Conservation (phyloP, 1,284 basidiomycete genomes). For the Inonotus hispidus region DNA sequence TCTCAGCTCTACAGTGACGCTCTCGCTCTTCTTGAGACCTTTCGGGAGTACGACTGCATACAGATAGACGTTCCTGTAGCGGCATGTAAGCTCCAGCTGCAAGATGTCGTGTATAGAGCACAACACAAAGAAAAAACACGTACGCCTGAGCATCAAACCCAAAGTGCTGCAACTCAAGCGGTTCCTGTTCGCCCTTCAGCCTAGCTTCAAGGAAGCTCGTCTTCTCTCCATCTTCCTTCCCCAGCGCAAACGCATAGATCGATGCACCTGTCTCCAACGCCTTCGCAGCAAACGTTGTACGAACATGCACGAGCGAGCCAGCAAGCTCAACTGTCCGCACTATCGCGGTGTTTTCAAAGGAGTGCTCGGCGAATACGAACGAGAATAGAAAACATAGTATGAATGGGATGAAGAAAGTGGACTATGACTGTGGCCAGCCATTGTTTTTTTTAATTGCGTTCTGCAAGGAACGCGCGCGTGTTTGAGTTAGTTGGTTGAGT, state of each 20-base stretch:
- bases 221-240: conserved; percentile 53
- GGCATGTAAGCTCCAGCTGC: neutral
- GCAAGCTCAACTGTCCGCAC: conserved; percentile 85
- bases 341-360: conserved; percentile 83
- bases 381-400: conserved; percentile 23
- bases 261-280: conserved; percentile 57
- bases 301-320: conserved; percentile 79
- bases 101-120: conserved; percentile 9
- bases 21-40: conserved; percentile 46
- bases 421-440: conserved; percentile 30
- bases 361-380: conserved; percentile 35
- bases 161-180: conserved; percentile 51
- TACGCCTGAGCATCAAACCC: conserved; percentile 47
- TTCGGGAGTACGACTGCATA: conserved; percentile 41
- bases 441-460: conserved; percentile 18
- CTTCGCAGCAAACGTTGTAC: conserved; percentile 82
- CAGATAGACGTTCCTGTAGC: conserved; percentile 32
- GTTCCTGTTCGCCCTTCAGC: conserved; percentile 60
- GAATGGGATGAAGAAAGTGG: conserved; percentile 25
- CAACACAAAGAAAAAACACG: conserved; percentile 31
- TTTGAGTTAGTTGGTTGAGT: neutral
- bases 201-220: conserved; percentile 80
- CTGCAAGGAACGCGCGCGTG: neutral
- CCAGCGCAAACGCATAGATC: conserved; percentile 68
- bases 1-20: conserved; percentile 74